Percentiles rank a stretch among this genome's conserved stretches.
Evolutionary conservation across 208 protist genomes (phyloP).

Genomic region (Wallacemonas sp.): DNA sequence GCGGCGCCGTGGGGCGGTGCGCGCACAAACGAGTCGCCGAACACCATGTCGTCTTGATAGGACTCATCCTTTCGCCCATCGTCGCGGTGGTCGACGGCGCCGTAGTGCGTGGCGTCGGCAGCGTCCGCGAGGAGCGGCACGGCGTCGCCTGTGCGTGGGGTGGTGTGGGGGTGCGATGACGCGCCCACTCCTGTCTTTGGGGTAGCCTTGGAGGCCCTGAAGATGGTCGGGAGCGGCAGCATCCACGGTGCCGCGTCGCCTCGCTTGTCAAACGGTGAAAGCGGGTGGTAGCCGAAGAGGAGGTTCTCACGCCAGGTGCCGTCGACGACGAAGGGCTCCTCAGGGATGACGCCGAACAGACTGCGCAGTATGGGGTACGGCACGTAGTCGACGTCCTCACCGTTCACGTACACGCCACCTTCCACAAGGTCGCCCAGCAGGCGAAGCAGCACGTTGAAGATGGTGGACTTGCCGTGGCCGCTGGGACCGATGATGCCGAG

Average conservation of each 20-base stretch:
- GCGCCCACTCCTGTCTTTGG: background rate
- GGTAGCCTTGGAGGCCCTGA: background rate
- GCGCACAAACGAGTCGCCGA: background rate
- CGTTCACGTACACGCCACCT: constrained; percentile 87
- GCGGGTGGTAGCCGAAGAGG: constrained; percentile 39
- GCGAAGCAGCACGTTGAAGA: constrained; percentile 61
- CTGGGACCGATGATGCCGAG: constrained; percentile 58
- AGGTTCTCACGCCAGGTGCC: constrained; percentile 95
- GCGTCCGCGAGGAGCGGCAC: background rate
- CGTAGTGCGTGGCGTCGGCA: background rate
- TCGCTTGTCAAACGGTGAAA: constrained; percentile 19
- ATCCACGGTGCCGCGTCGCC: background rate
- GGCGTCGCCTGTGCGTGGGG: background rate
- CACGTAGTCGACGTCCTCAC: constrained; percentile 85
- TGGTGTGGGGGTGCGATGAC: too few species aligned
- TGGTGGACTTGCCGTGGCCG: constrained; percentile 65
- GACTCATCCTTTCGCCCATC: background rate
- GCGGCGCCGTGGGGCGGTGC: too few species aligned
- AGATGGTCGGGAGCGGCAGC: background rate
- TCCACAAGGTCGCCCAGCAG: constrained; percentile 78
- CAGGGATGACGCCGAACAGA: constrained; percentile 96
- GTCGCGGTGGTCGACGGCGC: background rate
- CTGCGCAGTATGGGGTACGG: constrained; percentile 89
- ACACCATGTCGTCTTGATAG: background rate
- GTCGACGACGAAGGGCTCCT: constrained; percentile 94